These are phyloP conservation scores for Cucurbita moschata DNA, from an alignment of 306 rosid species.

Conservation along the genomic window DNA sequence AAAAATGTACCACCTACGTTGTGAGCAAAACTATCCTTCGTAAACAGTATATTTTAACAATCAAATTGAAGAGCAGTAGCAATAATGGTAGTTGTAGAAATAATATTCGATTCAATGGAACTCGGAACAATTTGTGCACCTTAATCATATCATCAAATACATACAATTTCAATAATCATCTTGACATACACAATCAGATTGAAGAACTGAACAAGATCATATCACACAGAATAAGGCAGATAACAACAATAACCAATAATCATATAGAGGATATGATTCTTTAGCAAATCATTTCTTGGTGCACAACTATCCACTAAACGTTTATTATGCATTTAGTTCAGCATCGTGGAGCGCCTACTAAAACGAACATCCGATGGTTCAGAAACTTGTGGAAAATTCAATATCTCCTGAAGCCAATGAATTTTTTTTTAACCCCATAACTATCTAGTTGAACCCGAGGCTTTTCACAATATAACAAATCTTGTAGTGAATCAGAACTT, in stretches of 20 bases:
- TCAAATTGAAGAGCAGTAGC: background rate
- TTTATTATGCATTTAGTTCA: background rate
- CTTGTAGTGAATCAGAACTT: background rate
- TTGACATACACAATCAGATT: background rate
- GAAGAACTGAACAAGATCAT: background rate
- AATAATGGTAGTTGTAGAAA: background rate
- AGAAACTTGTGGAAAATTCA: background rate
- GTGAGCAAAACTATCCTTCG: slow-evolving; percentile 7
- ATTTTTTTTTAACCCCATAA: background rate
- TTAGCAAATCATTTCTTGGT: background rate
- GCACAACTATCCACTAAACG: background rate
- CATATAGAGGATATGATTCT: background rate
- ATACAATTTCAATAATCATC: background rate
- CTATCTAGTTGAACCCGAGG: background rate
- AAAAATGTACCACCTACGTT: slow-evolving; percentile 82
- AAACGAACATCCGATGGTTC: background rate
- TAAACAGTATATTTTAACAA: background rate
- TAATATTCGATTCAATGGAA: background rate
- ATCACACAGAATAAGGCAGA: background rate
- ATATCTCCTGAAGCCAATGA: background rate
- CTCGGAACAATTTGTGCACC: background rate
- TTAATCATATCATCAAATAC: background rate
- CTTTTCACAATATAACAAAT: background rate
- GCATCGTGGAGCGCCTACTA: background rate
- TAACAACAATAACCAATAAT: background rate